Conservation (phyloP, 2,329 filamentous ascomycete genomes). For the Pseudogymnoascus sp. region DNA sequence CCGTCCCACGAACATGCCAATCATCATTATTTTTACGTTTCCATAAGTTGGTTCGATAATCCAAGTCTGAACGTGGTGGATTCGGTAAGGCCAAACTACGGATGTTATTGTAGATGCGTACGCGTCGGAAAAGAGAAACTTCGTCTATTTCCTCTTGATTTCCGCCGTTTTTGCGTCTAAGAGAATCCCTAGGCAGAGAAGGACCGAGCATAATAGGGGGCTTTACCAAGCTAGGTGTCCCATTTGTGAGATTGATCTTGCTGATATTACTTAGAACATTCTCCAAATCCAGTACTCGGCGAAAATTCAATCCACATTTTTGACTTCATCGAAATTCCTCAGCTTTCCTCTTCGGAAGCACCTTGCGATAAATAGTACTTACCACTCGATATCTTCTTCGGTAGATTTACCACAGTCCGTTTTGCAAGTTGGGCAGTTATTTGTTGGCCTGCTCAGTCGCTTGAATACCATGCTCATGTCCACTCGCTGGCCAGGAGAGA, state of each 20-base stretch:
- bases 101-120: background rate
- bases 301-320: background rate
- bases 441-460: background rate
- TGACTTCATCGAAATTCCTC: background rate
- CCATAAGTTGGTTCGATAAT: background rate
- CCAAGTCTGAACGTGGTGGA: background rate
- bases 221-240: background rate
- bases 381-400: background rate
- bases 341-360: background rate
- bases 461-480: constrained; percentile 29
- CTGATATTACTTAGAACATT: too few species aligned
- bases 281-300: background rate
- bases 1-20: background rate
- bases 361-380: background rate
- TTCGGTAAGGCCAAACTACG: background rate
- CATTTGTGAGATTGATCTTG: background rate
- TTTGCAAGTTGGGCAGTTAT: background rate
- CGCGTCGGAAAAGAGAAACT: background rate
- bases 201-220: background rate
- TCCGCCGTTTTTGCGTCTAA: background rate
- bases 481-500: constrained; percentile 26
- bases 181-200: background rate
- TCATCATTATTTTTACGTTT: background rate
- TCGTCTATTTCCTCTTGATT: background rate
- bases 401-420: background rate